A percentile compares a stretch with the other conserved stretches of the same genome.
phyloP scores from a whole-genome alignment of 345 rosid genomes.

The Salix exigua region DNA sequence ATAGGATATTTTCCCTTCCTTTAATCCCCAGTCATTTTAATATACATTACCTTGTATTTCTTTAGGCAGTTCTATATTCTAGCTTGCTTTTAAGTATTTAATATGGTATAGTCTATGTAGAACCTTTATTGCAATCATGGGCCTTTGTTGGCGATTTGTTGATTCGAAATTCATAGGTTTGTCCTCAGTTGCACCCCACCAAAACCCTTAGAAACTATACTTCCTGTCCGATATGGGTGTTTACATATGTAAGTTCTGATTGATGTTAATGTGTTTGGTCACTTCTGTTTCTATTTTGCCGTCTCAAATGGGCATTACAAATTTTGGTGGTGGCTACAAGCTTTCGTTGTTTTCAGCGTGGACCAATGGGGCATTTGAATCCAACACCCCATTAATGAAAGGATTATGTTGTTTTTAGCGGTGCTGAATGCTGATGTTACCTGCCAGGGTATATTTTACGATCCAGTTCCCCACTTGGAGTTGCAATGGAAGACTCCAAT shows the following conservation, averaged over 20 bases:
- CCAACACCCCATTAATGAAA: no score
- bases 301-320: neutral
- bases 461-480: no score
- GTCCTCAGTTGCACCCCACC: neutral
- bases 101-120: constrained; percentile 14
- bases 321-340: no score
- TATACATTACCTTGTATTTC: constrained; percentile 14
- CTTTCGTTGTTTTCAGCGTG: no score
- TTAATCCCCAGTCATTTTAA: neutral
- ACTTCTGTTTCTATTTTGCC: neutral
- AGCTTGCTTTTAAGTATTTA: constrained; percentile 12
- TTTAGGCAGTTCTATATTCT: constrained; percentile 24
- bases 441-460: no score
- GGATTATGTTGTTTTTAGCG: no score
- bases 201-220: neutral
- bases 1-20: constrained; percentile 17
- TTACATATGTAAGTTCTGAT: no score
- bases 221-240: neutral
- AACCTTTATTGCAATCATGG: neutral
- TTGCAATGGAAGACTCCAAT: no score
- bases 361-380: no score
- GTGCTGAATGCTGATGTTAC: no score
- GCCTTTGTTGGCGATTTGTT: neutral
- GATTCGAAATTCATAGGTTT: neutral
- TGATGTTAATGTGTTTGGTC: neutral